phyloP scores from a whole-genome alignment of 495 filamentous ascomycete species.

The Halenospora varia region DNA sequence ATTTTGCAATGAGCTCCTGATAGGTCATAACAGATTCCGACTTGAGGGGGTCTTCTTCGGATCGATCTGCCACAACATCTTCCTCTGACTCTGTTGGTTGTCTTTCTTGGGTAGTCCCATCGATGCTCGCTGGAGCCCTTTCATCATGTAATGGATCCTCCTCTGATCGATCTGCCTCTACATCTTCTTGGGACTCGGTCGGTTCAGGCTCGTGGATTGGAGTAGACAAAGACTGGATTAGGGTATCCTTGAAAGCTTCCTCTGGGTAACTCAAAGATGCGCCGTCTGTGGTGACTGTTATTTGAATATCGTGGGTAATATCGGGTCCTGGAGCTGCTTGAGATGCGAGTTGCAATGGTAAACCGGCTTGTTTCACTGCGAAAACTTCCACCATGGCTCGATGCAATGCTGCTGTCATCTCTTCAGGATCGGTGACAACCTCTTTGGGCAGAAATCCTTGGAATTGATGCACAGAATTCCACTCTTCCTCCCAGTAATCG shows the following conservation, averaged over 20 bases:
- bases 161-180: slow-evolving; percentile 17
- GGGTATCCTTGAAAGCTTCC: slow-evolving; percentile 6
- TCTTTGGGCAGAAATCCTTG: slow-evolving; percentile 34
- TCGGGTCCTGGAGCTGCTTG: slow-evolving; percentile 6
- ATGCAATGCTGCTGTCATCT: slow-evolving; percentile 46
- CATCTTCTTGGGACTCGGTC: slow-evolving; percentile 22
- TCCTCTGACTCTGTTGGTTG: slow-evolving; percentile 31
- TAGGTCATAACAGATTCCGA: slow-evolving; percentile 3
- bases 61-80: slow-evolving; percentile 22
- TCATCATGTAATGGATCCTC: slow-evolving; percentile 14
- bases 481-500: slow-evolving; percentile 26
- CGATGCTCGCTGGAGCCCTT: slow-evolving; percentile 29
- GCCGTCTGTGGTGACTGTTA: slow-evolving; percentile 7
- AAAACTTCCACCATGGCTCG: slow-evolving; percentile 59
- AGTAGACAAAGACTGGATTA: slow-evolving; percentile 14
- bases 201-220: slow-evolving; percentile 10
- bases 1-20: slow-evolving; percentile 22
- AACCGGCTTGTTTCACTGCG: slow-evolving; percentile 40
- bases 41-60: slow-evolving; percentile 11
- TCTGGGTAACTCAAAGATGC: slow-evolving; percentile 13
- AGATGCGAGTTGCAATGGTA: slow-evolving; percentile 8
- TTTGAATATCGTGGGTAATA: slow-evolving; percentile 18
- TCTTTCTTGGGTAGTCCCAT: slow-evolving; percentile 30
- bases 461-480: slow-evolving; percentile 39
- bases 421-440: slow-evolving; percentile 32